Base-by-base conservation (phyloP, 257 asterid genomes). In the Thymus quinquecostatus region DNA sequence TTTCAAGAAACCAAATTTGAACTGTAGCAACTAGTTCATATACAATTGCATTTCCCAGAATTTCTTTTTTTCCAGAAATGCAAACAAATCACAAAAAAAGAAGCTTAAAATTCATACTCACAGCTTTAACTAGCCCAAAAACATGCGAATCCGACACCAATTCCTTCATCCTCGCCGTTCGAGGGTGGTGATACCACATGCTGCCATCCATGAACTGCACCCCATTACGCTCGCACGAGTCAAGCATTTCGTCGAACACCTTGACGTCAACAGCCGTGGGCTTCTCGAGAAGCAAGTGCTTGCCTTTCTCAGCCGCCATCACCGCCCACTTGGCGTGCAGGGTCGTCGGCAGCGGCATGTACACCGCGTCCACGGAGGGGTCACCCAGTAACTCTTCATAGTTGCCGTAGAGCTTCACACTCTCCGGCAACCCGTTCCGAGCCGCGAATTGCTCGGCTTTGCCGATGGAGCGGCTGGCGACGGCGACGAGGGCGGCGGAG, bases 131-230 rank as follows among this genome's bases (percentile, higher is more conserved):
- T 63, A 73, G 81, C 29, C 97, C 93, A 68, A 87, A 87, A 54
- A 72, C 58, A 14, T 83, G 66, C 3, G 79, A 61, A 80, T 89
- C 60, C 13, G 76, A 72, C 1, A 89, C 30, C 66, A 92, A 9
- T 13, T 84, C 90, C 80, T 83, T 89, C 90, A 89, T 86, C 58
- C 75, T 81, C 0, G 69, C 69, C 36, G 97, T 91, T 77, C 97
- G 80, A 21, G 96, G 97, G 74, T 92, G 96, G 82, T 92, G 97
- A 83, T 84, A 86, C 97, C 97, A 89, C 95, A 91, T 89, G 68
- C 88, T 89, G 4, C 86, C 96, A 71, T 91, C 97, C 97, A 91
- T 91, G 66, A 91, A 86, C 88, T 89, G 97, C 76, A 91, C 78
- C 13, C 92, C 89, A 73, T 83, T 87, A 13, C 60, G 50, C 61